Evolutionary conservation across 139 green algal genomes (phyloP).

Genomic region (Nannochloris sp.): DNA sequence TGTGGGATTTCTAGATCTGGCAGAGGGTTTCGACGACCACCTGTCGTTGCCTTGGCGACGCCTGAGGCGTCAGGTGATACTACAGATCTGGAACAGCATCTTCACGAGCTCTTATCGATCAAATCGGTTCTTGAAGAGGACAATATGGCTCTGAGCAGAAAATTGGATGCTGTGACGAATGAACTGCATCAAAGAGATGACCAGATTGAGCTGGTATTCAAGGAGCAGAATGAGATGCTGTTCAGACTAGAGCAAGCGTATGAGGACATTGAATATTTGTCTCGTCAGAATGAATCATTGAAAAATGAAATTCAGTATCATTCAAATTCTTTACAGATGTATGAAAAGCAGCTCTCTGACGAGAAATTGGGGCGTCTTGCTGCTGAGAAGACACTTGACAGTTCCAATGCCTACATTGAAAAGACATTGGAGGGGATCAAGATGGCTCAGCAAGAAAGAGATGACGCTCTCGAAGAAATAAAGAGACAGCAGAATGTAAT

Average conservation of each 20-base stretch:
- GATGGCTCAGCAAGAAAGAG: not conserved
- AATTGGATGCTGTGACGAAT: not conserved
- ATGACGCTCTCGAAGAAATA: not conserved
- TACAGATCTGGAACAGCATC: no score
- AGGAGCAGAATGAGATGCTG: conserved; percentile 7
- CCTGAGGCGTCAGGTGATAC: no score
- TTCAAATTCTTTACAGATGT: not conserved
- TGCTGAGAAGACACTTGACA: conserved; percentile 11
- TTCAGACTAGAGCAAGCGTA: not conserved
- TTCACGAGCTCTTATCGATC: no score
- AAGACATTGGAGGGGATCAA: not conserved
- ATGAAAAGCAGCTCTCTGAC: not conserved
- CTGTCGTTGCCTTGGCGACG: no score
- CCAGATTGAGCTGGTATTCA: not conserved
- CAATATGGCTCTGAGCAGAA: no score
- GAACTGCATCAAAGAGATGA: not conserved
- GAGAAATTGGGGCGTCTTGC: conserved; percentile 12
- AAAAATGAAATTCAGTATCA: not conserved
- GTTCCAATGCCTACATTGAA: not conserved
- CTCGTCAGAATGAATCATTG: conserved; percentile 1
- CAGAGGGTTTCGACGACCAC: no score
- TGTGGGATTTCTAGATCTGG: no score
- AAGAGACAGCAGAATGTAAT: not conserved
- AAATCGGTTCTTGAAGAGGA: no score
- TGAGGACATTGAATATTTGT: not conserved